Percentiles rank a stretch among this genome's conserved stretches.
Conservation (phyloP, 768 basidiomycete species). For the Roridomyces roridus region DNA sequence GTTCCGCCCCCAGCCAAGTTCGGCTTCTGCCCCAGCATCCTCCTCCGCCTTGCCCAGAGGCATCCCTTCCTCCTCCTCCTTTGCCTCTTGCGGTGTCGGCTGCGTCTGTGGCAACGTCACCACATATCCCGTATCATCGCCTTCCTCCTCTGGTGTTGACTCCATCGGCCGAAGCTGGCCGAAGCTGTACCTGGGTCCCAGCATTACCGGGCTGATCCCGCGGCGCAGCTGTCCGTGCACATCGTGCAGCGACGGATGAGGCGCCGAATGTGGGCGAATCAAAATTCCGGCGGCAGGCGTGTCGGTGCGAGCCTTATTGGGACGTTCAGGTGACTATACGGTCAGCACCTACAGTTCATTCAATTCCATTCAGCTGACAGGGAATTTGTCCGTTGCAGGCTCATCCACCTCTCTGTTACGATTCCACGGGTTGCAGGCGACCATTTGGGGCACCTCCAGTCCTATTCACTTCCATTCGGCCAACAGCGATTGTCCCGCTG, state of each 20-base stretch:
- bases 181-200: conserved; percentile 36
- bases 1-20: conserved; percentile 70
- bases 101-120: conserved; percentile 30
- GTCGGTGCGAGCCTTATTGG: not conserved
- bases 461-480: too few species aligned
- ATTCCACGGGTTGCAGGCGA: too few species aligned
- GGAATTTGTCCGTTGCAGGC: too few species aligned
- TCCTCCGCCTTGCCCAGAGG: conserved; percentile 14
- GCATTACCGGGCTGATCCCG: conserved; percentile 35
- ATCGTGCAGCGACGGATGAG: conserved; percentile 29
- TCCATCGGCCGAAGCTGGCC: conserved; percentile 28
- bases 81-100: conserved; percentile 3
- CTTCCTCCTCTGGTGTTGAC: conserved; percentile 28
- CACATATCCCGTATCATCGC: conserved; percentile 36
- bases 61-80: not conserved
- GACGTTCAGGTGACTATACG: too few species aligned
- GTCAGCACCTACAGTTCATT: too few species aligned
- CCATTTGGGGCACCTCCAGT: too few species aligned
- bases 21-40: conserved; percentile 22
- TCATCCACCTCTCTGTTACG: conserved; percentile 14
- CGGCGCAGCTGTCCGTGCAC: conserved; percentile 36
- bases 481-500: too few species aligned
- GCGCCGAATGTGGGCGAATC: not conserved
- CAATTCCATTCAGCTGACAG: conserved; percentile 32
- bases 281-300: conserved; percentile 1